These are phyloP conservation scores for Boletus rubroflammeus DNA, from an alignment of 768 basidiomycete genomes.

Conservation along the genomic window DNA sequence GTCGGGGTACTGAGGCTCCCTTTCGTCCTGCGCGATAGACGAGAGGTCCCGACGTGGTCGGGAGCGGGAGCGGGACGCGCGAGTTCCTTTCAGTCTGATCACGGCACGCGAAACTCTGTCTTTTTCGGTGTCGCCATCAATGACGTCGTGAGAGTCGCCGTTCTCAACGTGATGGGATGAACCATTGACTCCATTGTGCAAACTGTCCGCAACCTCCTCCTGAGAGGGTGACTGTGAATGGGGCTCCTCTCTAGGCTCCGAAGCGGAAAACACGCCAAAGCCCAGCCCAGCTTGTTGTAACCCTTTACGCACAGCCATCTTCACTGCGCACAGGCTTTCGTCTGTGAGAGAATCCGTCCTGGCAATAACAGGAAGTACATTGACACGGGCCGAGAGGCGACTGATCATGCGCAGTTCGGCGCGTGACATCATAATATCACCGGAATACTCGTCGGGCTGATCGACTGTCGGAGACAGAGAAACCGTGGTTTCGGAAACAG, in stretches of 20 bases:
- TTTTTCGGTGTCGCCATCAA: constrained; percentile 44
- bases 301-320: constrained; percentile 67
- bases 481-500: constrained; percentile 66
- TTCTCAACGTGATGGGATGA: constrained; percentile 30
- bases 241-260: constrained; percentile 24
- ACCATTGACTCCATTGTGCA: constrained; percentile 30
- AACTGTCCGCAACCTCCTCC: constrained; percentile 13
- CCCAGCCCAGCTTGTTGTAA: constrained; percentile 63
- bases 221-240: constrained; percentile 12
- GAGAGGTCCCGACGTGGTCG: constrained; percentile 70
- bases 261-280: constrained; percentile 71
- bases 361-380: constrained; percentile 80
- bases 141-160: constrained; percentile 19
- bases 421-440: constrained; percentile 63
- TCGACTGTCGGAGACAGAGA: constrained; percentile 47
- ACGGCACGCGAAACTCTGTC: constrained; percentile 67
- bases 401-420: constrained; percentile 77
- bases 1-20: constrained; percentile 55
- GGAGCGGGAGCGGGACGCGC: constrained; percentile 61
- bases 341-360: constrained; percentile 82
- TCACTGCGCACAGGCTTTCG: constrained; percentile 64
- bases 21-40: constrained; percentile 53
- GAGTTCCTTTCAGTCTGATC: constrained; percentile 55
- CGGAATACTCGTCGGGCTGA: constrained; percentile 47
- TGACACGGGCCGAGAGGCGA: constrained; percentile 68